Conservation (phyloP, 2,329 filamentous ascomycete genomes). For the Dendrostoma leiphaemia region DNA sequence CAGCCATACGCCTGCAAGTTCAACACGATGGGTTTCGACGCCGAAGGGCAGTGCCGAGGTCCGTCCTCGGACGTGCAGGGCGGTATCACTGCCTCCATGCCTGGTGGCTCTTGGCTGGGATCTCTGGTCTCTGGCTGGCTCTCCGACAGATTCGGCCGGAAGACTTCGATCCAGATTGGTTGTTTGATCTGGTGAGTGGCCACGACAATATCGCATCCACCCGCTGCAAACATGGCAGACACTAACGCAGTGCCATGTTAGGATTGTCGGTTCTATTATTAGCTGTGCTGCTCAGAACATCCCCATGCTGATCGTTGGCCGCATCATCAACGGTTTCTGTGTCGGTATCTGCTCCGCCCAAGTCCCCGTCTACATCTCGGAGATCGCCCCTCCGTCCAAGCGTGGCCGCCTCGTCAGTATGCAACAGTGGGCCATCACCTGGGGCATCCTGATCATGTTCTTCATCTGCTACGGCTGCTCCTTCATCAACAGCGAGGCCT, state of each 20-base stretch:
- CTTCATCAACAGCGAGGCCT: conserved; percentile 36
- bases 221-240: too few species aligned
- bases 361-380: conserved; percentile 69
- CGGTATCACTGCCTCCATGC: conserved; percentile 69
- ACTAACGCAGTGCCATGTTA: conserved; percentile 21
- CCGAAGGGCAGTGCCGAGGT: conserved; percentile 44
- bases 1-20: conserved; percentile 42
- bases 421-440: conserved; percentile 45
- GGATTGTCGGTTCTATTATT: conserved; percentile 48
- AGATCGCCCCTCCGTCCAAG: conserved; percentile 52
- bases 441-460: conserved; percentile 47
- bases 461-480: conserved; percentile 47
- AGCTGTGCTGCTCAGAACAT: conserved; percentile 45
- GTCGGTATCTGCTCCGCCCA: conserved; percentile 73
- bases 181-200: conserved; percentile 46
- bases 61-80: conserved; percentile 51
- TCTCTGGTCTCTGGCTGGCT: conserved; percentile 58
- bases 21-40: conserved; percentile 36
- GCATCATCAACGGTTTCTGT: conserved; percentile 68
- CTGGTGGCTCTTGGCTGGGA: conserved; percentile 67
- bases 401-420: conserved; percentile 42
- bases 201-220: too few species aligned
- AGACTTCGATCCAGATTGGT: conserved; percentile 49
- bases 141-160: conserved; percentile 51
- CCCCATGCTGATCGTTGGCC: conserved; percentile 63